Base-by-base conservation (phyloP, 805 yeast genomes). In the Cyberlindnera maritima region DNA sequence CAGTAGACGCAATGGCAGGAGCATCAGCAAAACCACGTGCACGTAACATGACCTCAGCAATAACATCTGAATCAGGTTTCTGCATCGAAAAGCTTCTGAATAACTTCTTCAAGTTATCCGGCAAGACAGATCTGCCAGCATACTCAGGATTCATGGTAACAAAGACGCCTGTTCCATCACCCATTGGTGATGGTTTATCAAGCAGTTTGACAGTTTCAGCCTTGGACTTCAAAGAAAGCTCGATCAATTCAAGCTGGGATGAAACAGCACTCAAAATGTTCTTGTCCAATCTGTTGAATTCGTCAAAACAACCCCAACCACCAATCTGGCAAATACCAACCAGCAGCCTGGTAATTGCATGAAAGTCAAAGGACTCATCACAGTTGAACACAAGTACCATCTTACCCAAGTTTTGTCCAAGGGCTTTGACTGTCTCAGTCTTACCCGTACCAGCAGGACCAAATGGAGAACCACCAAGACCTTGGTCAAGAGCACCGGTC, bases 391-490 rank as follows among this genome's bases (percentile, higher is more conserved):
- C 96, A 11, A 86, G 63, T 0, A 89, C 96, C 77, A 81, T 78
- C 48, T 80, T 75, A 8, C 98, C 98, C 8, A 92, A 67, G 33
- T 79, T 80, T 36, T 80, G 80, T 1, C 94, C 97, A 26, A 91
- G 68, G 0, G 96, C 87, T 61, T 92, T 92, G 21, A 92, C 75
- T 0, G 96, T 76, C 61, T 92, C 98, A 0, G 98, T 92, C 61
- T 92, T 92, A 54, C 98, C 98, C 0, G 98, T 92, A 36, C 98
- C 98, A 2, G 98, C 97, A 1, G 98, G 97, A 0, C 98, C 98
- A 64, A 85, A 81, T 1, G 96, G 85, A 1, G 96, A 85, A 0
- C 96, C 96, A n/a, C 98, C 98, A 9, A 81, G 69, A 31, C 75
- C 76, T 55, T 83, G 88, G 29, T 79, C 75, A 15, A 90, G 62